A percentile compares a stretch with the other conserved stretches of the same genome.
Evolutionary conservation across 768 basidiomycete species (phyloP).

Genomic region (Neoboletus brunneissimus): DNA sequence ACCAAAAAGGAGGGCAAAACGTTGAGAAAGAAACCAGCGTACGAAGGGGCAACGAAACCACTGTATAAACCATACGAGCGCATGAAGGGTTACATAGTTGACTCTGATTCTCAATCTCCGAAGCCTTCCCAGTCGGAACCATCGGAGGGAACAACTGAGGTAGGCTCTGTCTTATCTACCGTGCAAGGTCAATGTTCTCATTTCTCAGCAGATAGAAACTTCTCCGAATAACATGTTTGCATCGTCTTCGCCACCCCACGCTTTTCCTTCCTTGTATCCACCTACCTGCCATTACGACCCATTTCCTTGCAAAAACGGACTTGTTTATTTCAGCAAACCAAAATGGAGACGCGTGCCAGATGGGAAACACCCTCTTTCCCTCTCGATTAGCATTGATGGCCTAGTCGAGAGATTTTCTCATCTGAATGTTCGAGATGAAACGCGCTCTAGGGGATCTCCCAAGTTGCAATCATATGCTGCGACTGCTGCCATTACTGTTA

Average conservation of each 20-base stretch:
- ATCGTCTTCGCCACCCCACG: constrained; percentile 10
- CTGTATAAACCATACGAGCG: neutral
- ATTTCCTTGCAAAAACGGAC: constrained; percentile 15
- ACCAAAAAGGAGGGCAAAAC: neutral
- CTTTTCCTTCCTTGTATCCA: constrained; percentile 17
- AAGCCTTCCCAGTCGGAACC: accelerated
- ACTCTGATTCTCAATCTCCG: neutral
- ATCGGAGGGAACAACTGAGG: neutral
- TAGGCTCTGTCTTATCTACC: neutral
- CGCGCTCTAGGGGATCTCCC: neutral
- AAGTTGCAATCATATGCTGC: constrained; percentile 8
- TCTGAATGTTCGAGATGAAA: constrained; percentile 15
- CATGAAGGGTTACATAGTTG: neutral
- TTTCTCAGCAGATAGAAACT: neutral
- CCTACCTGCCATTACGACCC: constrained; percentile 15
- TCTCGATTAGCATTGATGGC: neutral
- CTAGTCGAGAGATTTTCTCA: constrained; percentile 13
- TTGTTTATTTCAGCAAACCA: neutral
- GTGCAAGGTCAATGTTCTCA: neutral
- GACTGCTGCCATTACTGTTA: constrained; percentile 16
- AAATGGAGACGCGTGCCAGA: constrained; percentile 4
- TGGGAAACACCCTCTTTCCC: neutral
- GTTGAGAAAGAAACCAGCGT: neutral
- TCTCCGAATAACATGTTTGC: neutral
- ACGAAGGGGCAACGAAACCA: neutral